phyloP scores from a whole-genome alignment of 495 filamentous ascomycete genomes.

The Opeltia flavorubescens region DNA sequence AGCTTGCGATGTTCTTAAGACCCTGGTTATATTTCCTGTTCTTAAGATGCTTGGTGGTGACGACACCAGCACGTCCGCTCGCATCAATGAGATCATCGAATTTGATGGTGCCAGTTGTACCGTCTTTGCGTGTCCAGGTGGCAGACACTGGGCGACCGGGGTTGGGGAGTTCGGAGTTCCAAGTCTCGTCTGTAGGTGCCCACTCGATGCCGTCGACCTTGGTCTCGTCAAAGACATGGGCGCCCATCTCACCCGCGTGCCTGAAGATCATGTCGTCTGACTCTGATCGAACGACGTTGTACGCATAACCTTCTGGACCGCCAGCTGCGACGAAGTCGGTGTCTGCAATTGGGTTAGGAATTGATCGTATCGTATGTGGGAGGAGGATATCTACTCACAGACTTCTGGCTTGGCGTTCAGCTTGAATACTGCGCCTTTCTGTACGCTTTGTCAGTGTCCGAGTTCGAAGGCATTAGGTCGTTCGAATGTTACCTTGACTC shows the following conservation, averaged over 20 bases:
- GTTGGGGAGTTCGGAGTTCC: slow-evolving; percentile 8
- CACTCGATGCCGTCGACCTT: slow-evolving; percentile 30
- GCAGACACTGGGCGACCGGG: slow-evolving; percentile 33
- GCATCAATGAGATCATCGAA: slow-evolving; percentile 28
- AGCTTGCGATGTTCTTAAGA: slow-evolving; percentile 25
- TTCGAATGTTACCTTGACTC: slow-evolving; percentile 24
- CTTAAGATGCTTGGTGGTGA: slow-evolving; percentile 27
- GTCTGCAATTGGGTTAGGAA: slow-evolving; percentile 12
- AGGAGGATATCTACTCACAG: slow-evolving; percentile 11
- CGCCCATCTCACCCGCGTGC: slow-evolving; percentile 33
- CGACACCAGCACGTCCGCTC: slow-evolving; percentile 22
- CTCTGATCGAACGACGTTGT: slow-evolving; percentile 41
- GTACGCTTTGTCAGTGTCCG: neutral
- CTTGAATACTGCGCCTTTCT: slow-evolving; percentile 33
- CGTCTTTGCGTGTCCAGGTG: slow-evolving; percentile 28
- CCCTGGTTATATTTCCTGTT: slow-evolving; percentile 24
- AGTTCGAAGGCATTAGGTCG: neutral
- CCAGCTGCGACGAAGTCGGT: slow-evolving; percentile 34
- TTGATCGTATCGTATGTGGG: neutral
- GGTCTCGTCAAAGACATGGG: slow-evolving; percentile 29
- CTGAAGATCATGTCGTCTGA: slow-evolving; percentile 35
- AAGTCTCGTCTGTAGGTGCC: neutral
- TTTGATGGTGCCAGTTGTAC: slow-evolving; percentile 21
- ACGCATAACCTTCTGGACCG: slow-evolving; percentile 29
- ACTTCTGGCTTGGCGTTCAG: slow-evolving; percentile 25